These are phyloP conservation scores for Exophiala aquamarina DNA, from an alignment of 2,329 filamentous ascomycete species.

Conservation along the genomic window DNA sequence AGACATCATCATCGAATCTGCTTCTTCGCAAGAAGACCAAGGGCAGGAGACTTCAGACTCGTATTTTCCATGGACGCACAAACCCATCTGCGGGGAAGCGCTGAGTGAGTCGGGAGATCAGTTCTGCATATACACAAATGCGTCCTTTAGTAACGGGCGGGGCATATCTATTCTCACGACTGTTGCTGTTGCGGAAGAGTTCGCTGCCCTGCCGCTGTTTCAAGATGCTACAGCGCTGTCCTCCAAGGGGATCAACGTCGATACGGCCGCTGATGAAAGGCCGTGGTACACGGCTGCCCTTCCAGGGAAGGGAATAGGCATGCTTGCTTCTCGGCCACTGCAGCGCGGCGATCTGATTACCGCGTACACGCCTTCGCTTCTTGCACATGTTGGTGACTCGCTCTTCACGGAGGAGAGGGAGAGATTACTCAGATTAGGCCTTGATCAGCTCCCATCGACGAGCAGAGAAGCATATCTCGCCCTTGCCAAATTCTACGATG, in stretches of 20 bases:
- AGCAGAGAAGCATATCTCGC: constrained; percentile 12
- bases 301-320: constrained; percentile 18
- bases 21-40: too few species aligned
- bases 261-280: not conserved
- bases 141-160: constrained; percentile 19
- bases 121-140: constrained; percentile 22
- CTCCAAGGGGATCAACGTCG: constrained; percentile 10
- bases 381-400: constrained; percentile 20
- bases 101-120: constrained; percentile 9
- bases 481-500: constrained; percentile 19
- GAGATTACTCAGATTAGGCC: constrained; percentile 12
- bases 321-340: constrained; percentile 15
- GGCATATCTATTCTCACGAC: constrained; percentile 25
- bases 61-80: constrained; percentile 10
- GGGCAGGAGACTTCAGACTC: too few species aligned
- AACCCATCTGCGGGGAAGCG: constrained; percentile 17
- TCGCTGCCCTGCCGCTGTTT: constrained; percentile 12
- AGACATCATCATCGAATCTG: too few species aligned
- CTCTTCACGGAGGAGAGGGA: constrained; percentile 16
- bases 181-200: constrained; percentile 14
- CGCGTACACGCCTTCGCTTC: constrained; percentile 19
- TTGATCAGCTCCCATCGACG: constrained; percentile 17
- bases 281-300: constrained; percentile 15
- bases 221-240: constrained; percentile 13
- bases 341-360: constrained; percentile 18